Base-by-base conservation (phyloP, 1,284 basidiomycete species). In the Trichosporon sp. region DNA sequence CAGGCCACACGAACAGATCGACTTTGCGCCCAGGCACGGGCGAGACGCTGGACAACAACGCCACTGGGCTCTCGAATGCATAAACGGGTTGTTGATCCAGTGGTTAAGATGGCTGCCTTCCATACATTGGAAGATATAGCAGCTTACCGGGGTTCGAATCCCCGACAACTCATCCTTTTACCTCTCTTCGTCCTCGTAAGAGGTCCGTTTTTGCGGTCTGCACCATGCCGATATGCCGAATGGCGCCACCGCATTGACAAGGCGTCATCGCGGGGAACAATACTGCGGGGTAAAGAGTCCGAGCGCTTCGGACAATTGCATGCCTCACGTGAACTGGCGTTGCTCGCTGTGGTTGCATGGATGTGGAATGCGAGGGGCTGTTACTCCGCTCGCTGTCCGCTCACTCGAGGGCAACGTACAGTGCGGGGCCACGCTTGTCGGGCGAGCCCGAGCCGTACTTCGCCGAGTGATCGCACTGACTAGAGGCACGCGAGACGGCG, bases 101-200 rank as follows among this genome's bases (percentile, higher is more conserved):
- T 63, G 59, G 59, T 63, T 63, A 63, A 63, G 59, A 63, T 63
- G 59, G 59, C 59, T 63, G 59, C 59, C 59, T 63, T 63, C 59
- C 59, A 63, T 35, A 16, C 2, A 4, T n/a, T 63, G 59, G 59
- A n/a, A 16, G 40, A 43, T 43, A n/a, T 32, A 63, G 59, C 59
- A 63, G 59, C 59, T 63, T 63, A 63, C 59, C 59, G 59, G 59
- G 59, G 59, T 63, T 63, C 59, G 59, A 63, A 63, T 63, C 59
- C 59, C 59, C 59, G 59, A 63, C 59, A 63, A 63, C 59, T 63
- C 59, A 63, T 63, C 32, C 32, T 63, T 63, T 32, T 35, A 7
- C 31, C 8, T 35, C 26, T 31, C 32, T 37, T 5, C 35, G 8
- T 10, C 35, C 35, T 26, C 26, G 26, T 37, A 37, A 19, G 12